Base-by-base conservation (phyloP, 805 yeast species). In the Kuraishia floccosa region DNA sequence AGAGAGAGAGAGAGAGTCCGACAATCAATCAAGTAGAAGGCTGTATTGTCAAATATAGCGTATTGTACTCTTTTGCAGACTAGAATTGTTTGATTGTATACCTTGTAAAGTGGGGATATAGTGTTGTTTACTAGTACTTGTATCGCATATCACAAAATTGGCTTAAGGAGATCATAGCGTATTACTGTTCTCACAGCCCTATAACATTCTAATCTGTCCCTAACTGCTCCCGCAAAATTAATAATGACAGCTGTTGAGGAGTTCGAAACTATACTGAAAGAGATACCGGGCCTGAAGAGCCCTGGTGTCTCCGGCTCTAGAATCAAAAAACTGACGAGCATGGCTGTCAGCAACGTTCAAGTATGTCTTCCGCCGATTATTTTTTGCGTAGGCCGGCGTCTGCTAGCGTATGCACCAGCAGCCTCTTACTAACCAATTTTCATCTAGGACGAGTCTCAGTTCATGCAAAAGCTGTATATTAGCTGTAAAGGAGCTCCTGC, bases 221-320 rank as follows among this genome's bases (percentile, higher is more conserved):
- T n/a, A n/a, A n/a, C n/a, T n/a, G n/a, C n/a, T n/a, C n/a, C n/a
- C n/a, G n/a, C n/a, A n/a, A n/a, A 19, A 19, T 19, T 19, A 7
- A 10, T 7, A 7, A 26, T 26, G 28, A 16, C 28, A 16, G 26
- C 17, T 24, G 7, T 57, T 36, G 65, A 62, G 42, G 61, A 66
- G 40, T 69, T 71, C 43, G 72, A 66, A 39, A 39, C 54, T 29
- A 58, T 61, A 20, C 53, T 69, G 35, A 63, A 60, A 39, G 76
- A 70, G 46, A 50, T 72, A 32, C 60, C 68, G 18, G 63, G 68
- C 5, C 57, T 80, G 44, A 79, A 77, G 55, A 72, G 95, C 11
- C 89, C 89, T 10, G 97, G 98, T 37, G 91, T 89, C 32, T 86
- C 96, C 18, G 97, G 97, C 27, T 76, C 94, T 34, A 85, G 96